Percentiles rank a stretch among this genome's conserved stretches.
These are phyloP conservation scores for Effrenium voratum DNA, from an alignment of 73 alveolate genomes.

Conservation along the genomic window DNA sequence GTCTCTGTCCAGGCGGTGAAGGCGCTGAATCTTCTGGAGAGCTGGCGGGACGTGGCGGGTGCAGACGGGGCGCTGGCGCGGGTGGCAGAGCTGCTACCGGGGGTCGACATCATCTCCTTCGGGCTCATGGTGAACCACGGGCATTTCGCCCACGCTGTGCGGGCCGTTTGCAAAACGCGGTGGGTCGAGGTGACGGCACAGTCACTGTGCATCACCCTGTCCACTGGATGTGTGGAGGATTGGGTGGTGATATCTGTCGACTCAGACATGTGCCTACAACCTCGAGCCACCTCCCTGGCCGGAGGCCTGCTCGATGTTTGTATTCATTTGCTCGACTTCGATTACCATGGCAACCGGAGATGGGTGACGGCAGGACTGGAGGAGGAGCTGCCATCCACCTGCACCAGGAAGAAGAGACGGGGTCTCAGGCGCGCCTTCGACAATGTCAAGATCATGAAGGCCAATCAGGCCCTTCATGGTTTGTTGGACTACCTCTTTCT, in stretches of 20 bases:
- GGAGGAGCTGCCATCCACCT: conserved; percentile 83
- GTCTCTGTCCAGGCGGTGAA: no score
- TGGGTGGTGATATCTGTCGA: conserved; percentile 63
- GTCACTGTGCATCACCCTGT: conserved; percentile 39
- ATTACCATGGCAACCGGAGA: conserved; percentile 58
- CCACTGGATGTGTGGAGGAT: conserved; percentile 81
- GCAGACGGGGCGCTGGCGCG: conserved; percentile 92
- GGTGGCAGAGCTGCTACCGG: conserved; percentile 72
- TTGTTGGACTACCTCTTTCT: conserved; percentile 71
- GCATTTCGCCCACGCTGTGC: conserved; percentile 82
- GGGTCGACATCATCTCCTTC: conserved; percentile 78
- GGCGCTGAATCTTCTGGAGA: conserved; percentile 54
- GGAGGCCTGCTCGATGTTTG: conserved; percentile 63
- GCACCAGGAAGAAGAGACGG: conserved; percentile 70
- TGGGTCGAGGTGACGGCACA: conserved; percentile 80
- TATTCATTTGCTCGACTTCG: conserved; percentile 61
- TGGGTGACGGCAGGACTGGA: conserved; percentile 76
- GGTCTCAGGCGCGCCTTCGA: conserved; percentile 76
- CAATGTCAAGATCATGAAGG: conserved; percentile 80
- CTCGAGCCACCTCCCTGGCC: conserved; percentile 75
- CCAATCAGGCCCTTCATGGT: conserved; percentile 84
- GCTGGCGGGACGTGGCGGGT: conserved; percentile 81
- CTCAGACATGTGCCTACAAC: conserved; percentile 64
- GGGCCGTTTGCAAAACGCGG: conserved; percentile 83
- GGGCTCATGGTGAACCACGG: conserved; percentile 91